Evolutionary conservation across 1,284 basidiomycete species (phyloP), one percentile per base, ranked within the genome.

Genomic region (Microbotryum silenes-acaulis): DNA sequence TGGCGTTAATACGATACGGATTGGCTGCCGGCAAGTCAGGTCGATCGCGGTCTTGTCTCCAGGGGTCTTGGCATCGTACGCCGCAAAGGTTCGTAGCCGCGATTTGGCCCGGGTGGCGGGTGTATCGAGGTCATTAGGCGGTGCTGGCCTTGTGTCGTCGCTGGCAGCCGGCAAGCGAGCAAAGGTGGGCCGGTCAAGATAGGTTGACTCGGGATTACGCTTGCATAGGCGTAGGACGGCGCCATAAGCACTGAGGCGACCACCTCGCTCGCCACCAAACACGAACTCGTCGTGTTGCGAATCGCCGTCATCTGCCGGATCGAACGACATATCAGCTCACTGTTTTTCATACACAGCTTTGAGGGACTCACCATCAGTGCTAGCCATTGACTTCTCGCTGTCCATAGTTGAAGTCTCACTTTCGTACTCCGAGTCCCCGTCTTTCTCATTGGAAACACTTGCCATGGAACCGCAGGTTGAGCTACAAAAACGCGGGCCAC

Each of bases 1-100:
- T 2, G 67, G 67, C 21, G 67, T 67, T 18, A 64, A 50, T n/a
- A 67, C 60, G 25, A 62, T 16, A 4, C 55, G 57, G 6, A 67
- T 31, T 1, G 58, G 56, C 7, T 50, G 45, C 2, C 44, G 51
- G 18, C 51, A 60, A 6, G 50, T 27, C 16, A 66, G 12, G 45
- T 68, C 56, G 21, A 68, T 42, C 1, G 54, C 44, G 5, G 54
- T 59, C 1, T 31, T 53, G n/a, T 33, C 25, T 8, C 33, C 51
- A 9, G n/a, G 25, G 21, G 23, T 25, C 25, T 31, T 25, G 14
- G 51, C 25, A 25, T 20, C 21, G 14, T 53, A 18, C 33, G n/a
- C 27, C n/a, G 33, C 27, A 31, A 53, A 33, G 31, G 51, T 53
- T 18, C 25, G 23, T 29, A 31, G 37, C 37, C 37, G 37, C 37